Evolutionary conservation across 2,329 filamentous ascomycete species (phyloP).

Genomic region (Nothomitra cinnamomea): DNA sequence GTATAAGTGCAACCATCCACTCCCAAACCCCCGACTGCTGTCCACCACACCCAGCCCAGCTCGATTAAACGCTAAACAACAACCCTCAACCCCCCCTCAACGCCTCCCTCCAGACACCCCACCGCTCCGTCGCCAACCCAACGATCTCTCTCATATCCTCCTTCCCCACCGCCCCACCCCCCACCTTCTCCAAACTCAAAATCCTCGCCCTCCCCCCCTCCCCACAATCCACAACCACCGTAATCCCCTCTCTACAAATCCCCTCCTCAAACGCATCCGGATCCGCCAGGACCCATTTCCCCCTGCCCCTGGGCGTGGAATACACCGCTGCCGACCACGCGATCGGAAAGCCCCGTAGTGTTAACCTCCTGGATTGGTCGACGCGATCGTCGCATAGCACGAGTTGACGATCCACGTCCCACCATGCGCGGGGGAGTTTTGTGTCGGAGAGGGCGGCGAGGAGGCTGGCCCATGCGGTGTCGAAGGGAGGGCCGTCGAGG

Average conservation of each 20-base stretch:
- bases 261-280: constrained; percentile 82
- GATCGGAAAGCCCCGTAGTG: constrained; percentile 50
- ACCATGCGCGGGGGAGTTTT: constrained; percentile 59
- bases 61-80: too few relatives aligned
- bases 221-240: constrained; percentile 43
- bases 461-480: constrained; percentile 74
- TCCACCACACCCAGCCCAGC: too few relatives aligned
- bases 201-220: constrained; percentile 36
- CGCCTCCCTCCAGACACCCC: constrained; percentile 37
- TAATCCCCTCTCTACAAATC: constrained; percentile 68
- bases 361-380: constrained; percentile 36
- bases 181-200: constrained; percentile 64
- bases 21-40: too few relatives aligned
- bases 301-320: constrained; percentile 31
- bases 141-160: constrained; percentile 44
- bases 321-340: constrained; percentile 68
- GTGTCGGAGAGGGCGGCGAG: constrained; percentile 68
- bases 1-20: too few relatives aligned
- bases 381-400: constrained; percentile 55
- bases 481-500: constrained; percentile 80
- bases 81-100: constrained; percentile 13
- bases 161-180: constrained; percentile 53
- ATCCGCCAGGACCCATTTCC: constrained; percentile 63
- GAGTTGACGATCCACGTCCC: constrained; percentile 65
- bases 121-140: constrained; percentile 43